A percentile compares a stretch with the other conserved stretches of the same genome.
phyloP scores from a whole-genome alignment of 768 basidiomycete species.

The Mrakia hoshinonis region DNA sequence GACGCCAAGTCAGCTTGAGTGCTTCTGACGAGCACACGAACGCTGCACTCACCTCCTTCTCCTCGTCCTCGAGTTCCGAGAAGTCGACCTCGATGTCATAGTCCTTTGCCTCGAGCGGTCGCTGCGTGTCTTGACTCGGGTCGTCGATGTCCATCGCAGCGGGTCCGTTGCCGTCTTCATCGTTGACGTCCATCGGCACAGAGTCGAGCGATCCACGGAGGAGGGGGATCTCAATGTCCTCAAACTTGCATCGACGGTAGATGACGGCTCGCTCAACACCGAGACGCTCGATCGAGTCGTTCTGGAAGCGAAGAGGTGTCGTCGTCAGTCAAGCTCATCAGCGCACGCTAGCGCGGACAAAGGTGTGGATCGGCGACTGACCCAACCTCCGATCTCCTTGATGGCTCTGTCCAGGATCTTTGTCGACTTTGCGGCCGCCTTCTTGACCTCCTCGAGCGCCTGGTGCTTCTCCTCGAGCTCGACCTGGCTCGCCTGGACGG shows the following conservation, averaged over 20 bases:
- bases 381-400: slow-evolving; percentile 80
- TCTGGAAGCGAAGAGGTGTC: slow-evolving; percentile 43
- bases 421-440: slow-evolving; percentile 48
- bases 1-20: no score
- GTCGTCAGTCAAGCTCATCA: not conserved
- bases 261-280: slow-evolving; percentile 73
- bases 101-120: slow-evolving; percentile 60
- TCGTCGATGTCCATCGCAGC: slow-evolving; percentile 88
- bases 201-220: slow-evolving; percentile 64
- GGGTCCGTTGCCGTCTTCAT: slow-evolving; percentile 55
- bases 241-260: slow-evolving; percentile 86
- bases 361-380: slow-evolving; percentile 38
- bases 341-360: not conserved
- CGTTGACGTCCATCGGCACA: slow-evolving; percentile 70
- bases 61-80: slow-evolving; percentile 60
- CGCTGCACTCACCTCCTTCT: slow-evolving; percentile 50
- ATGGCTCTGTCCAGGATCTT: slow-evolving; percentile 74
- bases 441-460: slow-evolving; percentile 40
- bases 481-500: slow-evolving; percentile 43
- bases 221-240: slow-evolving; percentile 79
- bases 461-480: slow-evolving; percentile 46
- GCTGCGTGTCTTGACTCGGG: slow-evolving; percentile 71
- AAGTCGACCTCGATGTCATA: slow-evolving; percentile 90
- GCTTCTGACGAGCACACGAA: not conserved
- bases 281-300: slow-evolving; percentile 83